Percentiles rank a stretch among this genome's conserved stretches.
Evolutionary conservation across 345 rosid genomes (phyloP).

Genomic region (Lumnitzera littorea): DNA sequence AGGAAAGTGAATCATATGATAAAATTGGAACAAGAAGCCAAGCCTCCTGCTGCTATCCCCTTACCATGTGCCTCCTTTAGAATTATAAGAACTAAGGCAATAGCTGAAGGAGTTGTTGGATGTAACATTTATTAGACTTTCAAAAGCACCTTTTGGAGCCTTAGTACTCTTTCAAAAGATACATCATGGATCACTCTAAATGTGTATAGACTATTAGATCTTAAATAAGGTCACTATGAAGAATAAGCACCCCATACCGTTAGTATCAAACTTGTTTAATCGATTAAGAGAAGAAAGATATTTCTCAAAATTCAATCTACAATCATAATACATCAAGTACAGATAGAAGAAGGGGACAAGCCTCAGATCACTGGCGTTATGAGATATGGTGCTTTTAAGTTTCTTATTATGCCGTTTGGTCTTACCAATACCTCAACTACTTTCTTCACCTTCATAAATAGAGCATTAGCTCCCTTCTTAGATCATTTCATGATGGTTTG

Average conservation of each 20-base stretch:
- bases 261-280: constrained; percentile 4
- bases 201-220: neutral
- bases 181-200: neutral
- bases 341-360: constrained; percentile 6
- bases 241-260: constrained; percentile 1
- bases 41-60: neutral
- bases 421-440: constrained; percentile 1
- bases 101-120: neutral
- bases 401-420: neutral
- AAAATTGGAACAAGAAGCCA: no score
- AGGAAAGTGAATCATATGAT: no score
- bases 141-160: neutral
- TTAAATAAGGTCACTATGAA: constrained; percentile 13
- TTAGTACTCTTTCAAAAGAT: constrained; percentile 1
- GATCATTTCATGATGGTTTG: neutral
- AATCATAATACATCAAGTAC: constrained; percentile 8
- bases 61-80: neutral
- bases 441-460: neutral
- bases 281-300: neutral
- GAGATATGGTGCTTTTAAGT: constrained; percentile 3
- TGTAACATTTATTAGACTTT: neutral
- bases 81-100: neutral
- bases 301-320: constrained; percentile 3
- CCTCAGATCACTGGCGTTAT: neutral
- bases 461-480: neutral